Conservation (phyloP, 345 rosid species). For the Citrus mangshanensis region DNA sequence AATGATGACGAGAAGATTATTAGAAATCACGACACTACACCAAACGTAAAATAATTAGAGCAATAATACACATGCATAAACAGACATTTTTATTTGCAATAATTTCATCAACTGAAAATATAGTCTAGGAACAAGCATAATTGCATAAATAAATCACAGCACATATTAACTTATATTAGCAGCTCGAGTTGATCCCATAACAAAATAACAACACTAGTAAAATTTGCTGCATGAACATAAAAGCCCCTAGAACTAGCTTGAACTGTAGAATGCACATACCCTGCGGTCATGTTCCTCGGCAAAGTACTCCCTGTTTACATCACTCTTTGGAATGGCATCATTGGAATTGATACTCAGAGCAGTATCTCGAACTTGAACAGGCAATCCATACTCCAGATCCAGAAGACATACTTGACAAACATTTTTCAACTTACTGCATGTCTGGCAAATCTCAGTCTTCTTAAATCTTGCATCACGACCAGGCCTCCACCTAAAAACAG, state of each 20-base stretch:
- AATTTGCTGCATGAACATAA: background rate
- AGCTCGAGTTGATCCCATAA: background rate
- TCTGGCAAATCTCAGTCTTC: slow-evolving; percentile 90
- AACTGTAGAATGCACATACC: slow-evolving; percentile 36
- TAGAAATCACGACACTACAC: background rate
- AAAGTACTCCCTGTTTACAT: slow-evolving; percentile 83
- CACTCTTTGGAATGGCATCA: slow-evolving; percentile 90
- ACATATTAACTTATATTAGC: background rate
- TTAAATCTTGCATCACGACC: slow-evolving; percentile 90
- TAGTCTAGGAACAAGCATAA: background rate
- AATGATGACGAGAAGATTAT: background rate
- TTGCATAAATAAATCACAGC: background rate
- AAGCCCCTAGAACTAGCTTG: background rate
- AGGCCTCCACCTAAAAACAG: slow-evolving; percentile 95
- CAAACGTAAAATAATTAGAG: background rate
- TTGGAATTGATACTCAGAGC: slow-evolving; percentile 73
- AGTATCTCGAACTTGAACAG: slow-evolving; percentile 91
- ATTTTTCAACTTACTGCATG: slow-evolving; percentile 90
- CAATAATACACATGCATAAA: background rate
- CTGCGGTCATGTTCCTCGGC: slow-evolving; percentile 94
- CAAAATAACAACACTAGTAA: background rate
- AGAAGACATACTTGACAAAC: slow-evolving; percentile 98
- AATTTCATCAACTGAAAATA: background rate
- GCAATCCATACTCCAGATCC: slow-evolving; percentile 95
- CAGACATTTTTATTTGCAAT: background rate